A percentile compares a stretch with the other conserved stretches of the same genome.
These are phyloP conservation scores for Blastomyces gilchristii DNA, from an alignment of 2,329 filamentous ascomycete genomes.

Conservation along the genomic window DNA sequence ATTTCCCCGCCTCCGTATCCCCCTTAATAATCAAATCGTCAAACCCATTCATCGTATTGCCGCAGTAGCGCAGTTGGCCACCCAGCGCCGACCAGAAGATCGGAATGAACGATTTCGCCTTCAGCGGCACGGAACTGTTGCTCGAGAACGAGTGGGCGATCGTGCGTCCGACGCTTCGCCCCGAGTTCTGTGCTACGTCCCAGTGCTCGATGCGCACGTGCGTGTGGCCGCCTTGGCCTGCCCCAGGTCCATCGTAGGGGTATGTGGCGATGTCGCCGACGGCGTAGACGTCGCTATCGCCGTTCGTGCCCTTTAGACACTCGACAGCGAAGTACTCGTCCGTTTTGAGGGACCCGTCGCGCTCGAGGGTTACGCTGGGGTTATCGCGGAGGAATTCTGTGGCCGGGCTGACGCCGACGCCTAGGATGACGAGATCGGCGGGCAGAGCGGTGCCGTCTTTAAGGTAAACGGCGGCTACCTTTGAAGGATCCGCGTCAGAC, in stretches of 20 bases:
- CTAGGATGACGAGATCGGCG: slow-evolving; percentile 83
- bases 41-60: slow-evolving; percentile 70
- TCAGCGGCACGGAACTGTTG: slow-evolving; percentile 27
- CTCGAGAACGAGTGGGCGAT: slow-evolving; percentile 52
- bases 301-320: slow-evolving; percentile 46
- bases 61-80: slow-evolving; percentile 83
- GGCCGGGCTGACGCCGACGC: slow-evolving; percentile 76
- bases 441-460: slow-evolving; percentile 77
- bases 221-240: slow-evolving; percentile 48
- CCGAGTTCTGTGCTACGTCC: slow-evolving; percentile 94
- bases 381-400: slow-evolving; percentile 74
- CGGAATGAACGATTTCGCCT: slow-evolving; percentile 68
- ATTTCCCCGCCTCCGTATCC: slow-evolving; percentile 65
- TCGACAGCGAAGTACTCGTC: slow-evolving; percentile 69
- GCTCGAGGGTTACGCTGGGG: slow-evolving; percentile 56
- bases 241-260: slow-evolving; percentile 84
- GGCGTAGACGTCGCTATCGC: slow-evolving; percentile 61
- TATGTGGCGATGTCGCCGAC: slow-evolving; percentile 93
- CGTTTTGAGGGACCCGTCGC: slow-evolving; percentile 76
- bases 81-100: slow-evolving; percentile 96
- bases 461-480: slow-evolving; percentile 69
- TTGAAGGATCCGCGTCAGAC: slow-evolving; percentile 54
- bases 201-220: slow-evolving; percentile 88
- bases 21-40: slow-evolving; percentile 78
- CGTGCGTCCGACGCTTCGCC: slow-evolving; percentile 65